A percentile compares a stretch with the other conserved stretches of the same genome.
phyloP scores from a whole-genome alignment of 2,329 filamentous ascomycete species.

The Septoria linicola region DNA sequence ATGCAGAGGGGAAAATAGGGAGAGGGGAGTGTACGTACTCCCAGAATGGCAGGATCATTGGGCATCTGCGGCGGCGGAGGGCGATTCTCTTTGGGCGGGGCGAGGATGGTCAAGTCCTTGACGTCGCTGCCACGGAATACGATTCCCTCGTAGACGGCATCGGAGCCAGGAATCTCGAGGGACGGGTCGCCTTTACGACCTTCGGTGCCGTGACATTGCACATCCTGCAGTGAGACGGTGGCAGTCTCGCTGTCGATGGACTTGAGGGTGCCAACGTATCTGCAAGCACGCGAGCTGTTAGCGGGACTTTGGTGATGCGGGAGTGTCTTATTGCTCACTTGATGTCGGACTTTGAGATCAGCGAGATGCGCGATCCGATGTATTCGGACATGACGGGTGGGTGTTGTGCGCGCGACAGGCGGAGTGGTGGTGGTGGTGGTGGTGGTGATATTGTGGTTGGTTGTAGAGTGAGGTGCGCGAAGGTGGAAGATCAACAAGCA shows the following conservation, averaged over 20 bases:
- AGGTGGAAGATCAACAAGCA: background rate
- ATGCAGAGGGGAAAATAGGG: constrained; percentile 31
- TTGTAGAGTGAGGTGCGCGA: background rate
- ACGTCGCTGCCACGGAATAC: constrained; percentile 98
- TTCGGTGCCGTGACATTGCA: constrained; percentile 91
- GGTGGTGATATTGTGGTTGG: constrained; percentile 13
- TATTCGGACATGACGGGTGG: constrained; percentile 65
- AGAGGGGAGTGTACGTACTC: constrained; percentile 66
- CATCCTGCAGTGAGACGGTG: constrained; percentile 95
- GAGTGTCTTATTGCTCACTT: constrained; percentile 57
- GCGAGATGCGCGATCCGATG: constrained; percentile 82
- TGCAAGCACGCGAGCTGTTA: constrained; percentile 41
- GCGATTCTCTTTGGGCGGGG: constrained; percentile 65
- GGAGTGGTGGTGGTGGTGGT: constrained; percentile 11
- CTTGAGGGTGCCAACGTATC: constrained; percentile 92
- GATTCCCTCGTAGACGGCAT: constrained; percentile 96
- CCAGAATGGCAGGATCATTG: constrained; percentile 93
- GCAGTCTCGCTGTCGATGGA: constrained; percentile 98
- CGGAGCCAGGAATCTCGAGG: constrained; percentile 79
- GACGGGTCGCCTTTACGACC: constrained; percentile 75
- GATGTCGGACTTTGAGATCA: constrained; percentile 97
- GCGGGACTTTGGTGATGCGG: background rate
- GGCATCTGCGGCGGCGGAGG: constrained; percentile 65
- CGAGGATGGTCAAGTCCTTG: constrained; percentile 93
- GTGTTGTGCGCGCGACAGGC: constrained; percentile 17